Percentiles rank a stretch among this genome's conserved stretches.
Conservation (phyloP, 805 yeast species). For the Clavispora fructus region DNA sequence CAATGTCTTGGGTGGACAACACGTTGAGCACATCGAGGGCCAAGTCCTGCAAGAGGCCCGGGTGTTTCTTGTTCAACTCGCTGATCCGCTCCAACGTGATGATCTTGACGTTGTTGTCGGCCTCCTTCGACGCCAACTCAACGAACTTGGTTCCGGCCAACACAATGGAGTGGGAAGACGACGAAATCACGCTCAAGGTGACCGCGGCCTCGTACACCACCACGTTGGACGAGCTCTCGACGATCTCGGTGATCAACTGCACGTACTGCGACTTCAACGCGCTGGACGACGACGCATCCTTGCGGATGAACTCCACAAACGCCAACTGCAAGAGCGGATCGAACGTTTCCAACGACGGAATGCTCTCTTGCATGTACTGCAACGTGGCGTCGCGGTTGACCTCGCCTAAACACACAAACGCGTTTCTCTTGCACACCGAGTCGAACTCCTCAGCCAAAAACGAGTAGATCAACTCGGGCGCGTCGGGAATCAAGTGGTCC, state of each 20-base stretch:
- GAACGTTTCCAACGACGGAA: slow-evolving; percentile 51
- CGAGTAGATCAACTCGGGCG: slow-evolving; percentile 73
- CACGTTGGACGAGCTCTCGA: slow-evolving; percentile 63
- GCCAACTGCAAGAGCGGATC: slow-evolving; percentile 87
- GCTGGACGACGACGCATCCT: slow-evolving; percentile 50
- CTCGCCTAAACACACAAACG: slow-evolving; percentile 80
- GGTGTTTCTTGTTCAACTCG: slow-evolving; percentile 66
- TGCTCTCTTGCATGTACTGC: slow-evolving; percentile 69
- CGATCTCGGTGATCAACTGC: slow-evolving; percentile 62
- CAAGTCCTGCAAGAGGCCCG: slow-evolving; percentile 79
- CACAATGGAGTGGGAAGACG: slow-evolving; percentile 61
- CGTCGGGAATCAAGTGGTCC: slow-evolving; percentile 89
- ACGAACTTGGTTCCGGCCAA: slow-evolving; percentile 83
- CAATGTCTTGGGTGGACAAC: slow-evolving; percentile 82
- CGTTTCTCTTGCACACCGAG: slow-evolving; percentile 92
- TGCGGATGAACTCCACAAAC: slow-evolving; percentile 85
- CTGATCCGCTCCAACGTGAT: slow-evolving; percentile 84
- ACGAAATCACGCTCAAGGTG: slow-evolving; percentile 56
- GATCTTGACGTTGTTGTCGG: slow-evolving; percentile 93
- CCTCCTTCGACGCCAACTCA: slow-evolving; percentile 82
- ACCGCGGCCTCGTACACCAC: slow-evolving; percentile 91
- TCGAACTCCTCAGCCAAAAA: slow-evolving; percentile 82
- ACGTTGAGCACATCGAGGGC: slow-evolving; percentile 83
- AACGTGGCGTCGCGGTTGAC: slow-evolving; percentile 83
- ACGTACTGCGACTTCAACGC: slow-evolving; percentile 68